phyloP scores from a whole-genome alignment of 352 stramenopile genomes.

The Phytophthora quininea region DNA sequence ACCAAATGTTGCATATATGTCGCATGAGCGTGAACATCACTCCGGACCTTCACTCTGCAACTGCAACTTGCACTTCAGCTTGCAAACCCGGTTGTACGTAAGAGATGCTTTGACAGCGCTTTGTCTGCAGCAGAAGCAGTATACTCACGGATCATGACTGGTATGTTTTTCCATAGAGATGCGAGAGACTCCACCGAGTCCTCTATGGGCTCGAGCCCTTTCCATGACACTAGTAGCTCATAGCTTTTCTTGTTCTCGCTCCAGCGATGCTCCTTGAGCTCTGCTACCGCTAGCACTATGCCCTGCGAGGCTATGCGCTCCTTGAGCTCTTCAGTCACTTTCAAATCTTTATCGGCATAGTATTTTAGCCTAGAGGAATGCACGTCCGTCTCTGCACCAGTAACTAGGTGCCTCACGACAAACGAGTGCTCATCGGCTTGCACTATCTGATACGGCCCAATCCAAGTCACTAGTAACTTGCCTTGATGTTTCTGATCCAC shows the following conservation, averaged over 20 bases:
- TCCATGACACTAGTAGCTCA: constrained; percentile 6
- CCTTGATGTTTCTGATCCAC: constrained; percentile 17
- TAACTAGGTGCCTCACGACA: constrained; percentile 14
- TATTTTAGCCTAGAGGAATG: constrained; percentile 32
- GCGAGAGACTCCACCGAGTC: background rate
- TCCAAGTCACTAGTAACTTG: constrained; percentile 36
- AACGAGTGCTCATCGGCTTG: constrained; percentile 16
- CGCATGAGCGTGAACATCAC: background rate
- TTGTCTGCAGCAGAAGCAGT: background rate
- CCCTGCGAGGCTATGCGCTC: constrained; percentile 25
- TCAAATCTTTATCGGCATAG: constrained; percentile 24
- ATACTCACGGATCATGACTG: background rate
- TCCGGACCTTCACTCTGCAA: background rate
- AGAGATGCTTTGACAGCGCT: background rate
- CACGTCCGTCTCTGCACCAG: constrained; percentile 16
- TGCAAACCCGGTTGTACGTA: background rate
- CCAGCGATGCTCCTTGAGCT: background rate
- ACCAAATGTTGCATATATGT: too few species aligned
- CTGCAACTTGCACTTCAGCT: background rate
- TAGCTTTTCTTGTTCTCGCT: background rate
- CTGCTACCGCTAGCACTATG: constrained; percentile 12
- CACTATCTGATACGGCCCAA: constrained; percentile 27
- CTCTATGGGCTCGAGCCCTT: constrained; percentile 2
- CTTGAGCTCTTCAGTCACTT: constrained; percentile 28
- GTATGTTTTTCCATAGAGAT: constrained; percentile 1